Percentiles rank a stretch among this genome's conserved stretches.
phyloP scores from a whole-genome alignment of 1,139 yeast genomes.

The Suhomyces wounanorum region DNA sequence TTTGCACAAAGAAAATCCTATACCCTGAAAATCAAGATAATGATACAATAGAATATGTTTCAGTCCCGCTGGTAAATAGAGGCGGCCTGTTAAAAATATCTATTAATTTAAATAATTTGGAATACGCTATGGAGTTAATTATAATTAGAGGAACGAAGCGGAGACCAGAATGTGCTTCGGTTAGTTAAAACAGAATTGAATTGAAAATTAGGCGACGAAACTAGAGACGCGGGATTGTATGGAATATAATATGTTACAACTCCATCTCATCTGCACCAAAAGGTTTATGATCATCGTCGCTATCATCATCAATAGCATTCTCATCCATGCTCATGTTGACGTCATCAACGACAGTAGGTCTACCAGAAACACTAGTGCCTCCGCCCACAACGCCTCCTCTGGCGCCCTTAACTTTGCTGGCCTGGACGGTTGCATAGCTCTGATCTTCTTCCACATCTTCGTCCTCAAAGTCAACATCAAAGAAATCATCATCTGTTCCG shows the following conservation, averaged over 20 bases:
- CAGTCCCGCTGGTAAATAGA: neutral
- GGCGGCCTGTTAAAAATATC: neutral
- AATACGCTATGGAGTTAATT: neutral
- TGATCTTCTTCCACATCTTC: conserved; percentile 61
- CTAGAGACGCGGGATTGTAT: neutral
- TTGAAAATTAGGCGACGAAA: neutral
- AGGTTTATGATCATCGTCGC: conserved; percentile 52
- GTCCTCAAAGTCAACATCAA: conserved; percentile 94
- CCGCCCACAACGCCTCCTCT: conserved; percentile 13
- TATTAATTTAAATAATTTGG: neutral
- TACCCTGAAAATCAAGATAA: too few relatives aligned
- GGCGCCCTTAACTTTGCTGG: conserved; percentile 7
- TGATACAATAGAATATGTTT: neutral
- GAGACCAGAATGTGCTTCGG: neutral
- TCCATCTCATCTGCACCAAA: conserved; percentile 74
- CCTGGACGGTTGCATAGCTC: conserved; percentile 6
- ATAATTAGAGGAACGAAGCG: neutral
- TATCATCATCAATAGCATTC: conserved; percentile 46
- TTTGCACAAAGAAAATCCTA: too few relatives aligned
- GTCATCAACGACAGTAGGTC: conserved; percentile 12
- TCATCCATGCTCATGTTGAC: conserved; percentile 29
- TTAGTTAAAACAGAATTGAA: neutral
- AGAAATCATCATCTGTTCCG: conserved; percentile 93
- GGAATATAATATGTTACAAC: conserved; percentile 29
- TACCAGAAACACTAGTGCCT: conserved; percentile 7